phyloP scores from a whole-genome alignment of 768 basidiomycete species.

The Naganishia vishniacii region DNA sequence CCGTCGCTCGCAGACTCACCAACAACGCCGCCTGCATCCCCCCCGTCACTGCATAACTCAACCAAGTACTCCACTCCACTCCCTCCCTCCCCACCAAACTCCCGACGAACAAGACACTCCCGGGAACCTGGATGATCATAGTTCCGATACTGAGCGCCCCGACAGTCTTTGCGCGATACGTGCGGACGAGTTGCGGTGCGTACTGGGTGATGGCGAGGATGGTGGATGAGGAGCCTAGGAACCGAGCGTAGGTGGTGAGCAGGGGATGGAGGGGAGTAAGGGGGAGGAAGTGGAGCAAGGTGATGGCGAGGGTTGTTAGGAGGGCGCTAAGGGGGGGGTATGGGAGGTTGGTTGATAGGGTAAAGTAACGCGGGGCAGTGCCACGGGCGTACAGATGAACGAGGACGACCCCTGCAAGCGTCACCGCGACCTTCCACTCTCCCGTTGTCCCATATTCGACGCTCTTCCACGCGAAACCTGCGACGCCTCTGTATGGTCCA shows the following conservation, averaged over 20 bases:
- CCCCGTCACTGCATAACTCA: conserved; percentile 55
- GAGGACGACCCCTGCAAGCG: conserved; percentile 64
- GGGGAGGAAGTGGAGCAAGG: conserved; percentile 40
- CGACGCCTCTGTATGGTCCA: not conserved
- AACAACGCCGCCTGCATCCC: conserved; percentile 76
- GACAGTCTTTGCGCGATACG: conserved; percentile 71
- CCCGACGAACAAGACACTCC: conserved; percentile 76
- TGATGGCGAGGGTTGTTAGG: conserved; percentile 60
- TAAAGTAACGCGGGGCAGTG: too few species aligned
- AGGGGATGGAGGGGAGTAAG: conserved; percentile 49
- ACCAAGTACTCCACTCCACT: conserved; percentile 50
- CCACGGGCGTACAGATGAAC: conserved; percentile 63
- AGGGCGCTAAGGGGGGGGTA: conserved; percentile 51
- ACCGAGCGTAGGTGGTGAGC: conserved; percentile 67
- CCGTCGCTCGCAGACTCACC: conserved; percentile 36
- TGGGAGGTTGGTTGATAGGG: not conserved
- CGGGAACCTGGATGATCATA: conserved; percentile 93
- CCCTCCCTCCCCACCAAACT: conserved; percentile 49
- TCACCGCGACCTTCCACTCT: conserved; percentile 73
- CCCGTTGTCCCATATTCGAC: conserved; percentile 54
- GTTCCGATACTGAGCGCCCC: conserved; percentile 90
- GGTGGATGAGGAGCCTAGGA: conserved; percentile 77
- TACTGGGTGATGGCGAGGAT: conserved; percentile 78
- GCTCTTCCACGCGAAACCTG: conserved; percentile 1
- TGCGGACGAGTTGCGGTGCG: conserved; percentile 75